Evolutionary conservation across 2,329 filamentous ascomycete genomes (phyloP).

Genomic region (Falciphora oryzae): DNA sequence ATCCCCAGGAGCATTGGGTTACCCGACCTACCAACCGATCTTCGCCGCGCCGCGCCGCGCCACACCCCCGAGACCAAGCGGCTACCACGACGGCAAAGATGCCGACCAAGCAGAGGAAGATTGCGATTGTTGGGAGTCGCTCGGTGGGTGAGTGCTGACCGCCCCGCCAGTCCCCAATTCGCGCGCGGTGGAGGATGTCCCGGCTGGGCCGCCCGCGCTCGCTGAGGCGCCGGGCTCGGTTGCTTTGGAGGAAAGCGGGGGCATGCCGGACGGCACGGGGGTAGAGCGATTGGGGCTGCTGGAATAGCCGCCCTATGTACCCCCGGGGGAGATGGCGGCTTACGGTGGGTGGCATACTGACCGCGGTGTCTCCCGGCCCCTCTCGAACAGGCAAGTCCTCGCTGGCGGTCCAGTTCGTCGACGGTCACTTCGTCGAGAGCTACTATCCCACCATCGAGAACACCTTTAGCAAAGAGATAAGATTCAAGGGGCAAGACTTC

Average conservation of each 20-base stretch:
- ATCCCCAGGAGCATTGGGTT: neutral
- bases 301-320: neutral
- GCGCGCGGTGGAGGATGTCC: neutral
- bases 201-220: too few species aligned
- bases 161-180: neutral
- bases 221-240: too few species aligned
- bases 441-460: constrained; percentile 99
- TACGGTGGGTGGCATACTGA: constrained; percentile 4
- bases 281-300: neutral
- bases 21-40: neutral
- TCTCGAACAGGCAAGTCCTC: constrained; percentile 78
- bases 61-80: neutral
- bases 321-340: neutral
- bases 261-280: neutral
- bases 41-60: neutral
- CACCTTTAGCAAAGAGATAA: constrained; percentile 94
- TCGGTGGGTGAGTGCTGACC: constrained; percentile 57
- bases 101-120: constrained; percentile 82
- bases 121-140: constrained; percentile 91
- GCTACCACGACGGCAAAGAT: constrained; percentile 21
- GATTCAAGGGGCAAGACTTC: constrained; percentile 87
- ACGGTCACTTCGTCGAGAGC: constrained; percentile 96
- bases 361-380: neutral
- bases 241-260: neutral
- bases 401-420: constrained; percentile 92